phyloP scores from a whole-genome alignment of 1,284 basidiomycete species.

The Cryptococcus sp. region DNA sequence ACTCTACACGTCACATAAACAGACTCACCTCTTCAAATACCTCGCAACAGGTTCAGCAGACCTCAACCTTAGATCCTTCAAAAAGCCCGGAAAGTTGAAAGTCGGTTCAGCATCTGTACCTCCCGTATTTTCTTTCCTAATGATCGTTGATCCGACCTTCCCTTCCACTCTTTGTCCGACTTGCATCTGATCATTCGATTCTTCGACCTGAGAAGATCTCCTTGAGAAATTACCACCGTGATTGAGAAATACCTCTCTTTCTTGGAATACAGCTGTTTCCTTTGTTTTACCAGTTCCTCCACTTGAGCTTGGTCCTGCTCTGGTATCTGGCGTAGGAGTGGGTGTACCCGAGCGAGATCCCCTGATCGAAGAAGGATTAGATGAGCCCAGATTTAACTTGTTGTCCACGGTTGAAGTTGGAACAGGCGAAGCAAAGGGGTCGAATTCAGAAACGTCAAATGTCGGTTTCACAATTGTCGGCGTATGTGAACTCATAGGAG shows the following conservation, averaged over 20 bases:
- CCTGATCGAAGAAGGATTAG: not conserved
- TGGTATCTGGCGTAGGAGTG: not conserved
- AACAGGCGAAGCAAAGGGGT: slow-evolving; percentile 37
- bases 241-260: too few species aligned
- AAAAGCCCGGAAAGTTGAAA: slow-evolving; percentile 56
- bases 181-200: too few species aligned
- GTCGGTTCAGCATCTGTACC: slow-evolving; percentile 16
- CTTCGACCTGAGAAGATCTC: too few species aligned
- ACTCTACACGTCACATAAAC: not conserved
- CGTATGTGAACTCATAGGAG: slow-evolving; percentile 12
- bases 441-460: slow-evolving; percentile 36
- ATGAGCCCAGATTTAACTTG: not conserved
- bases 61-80: slow-evolving; percentile 83
- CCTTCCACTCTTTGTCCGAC: not conserved
- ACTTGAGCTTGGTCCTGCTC: not conserved
- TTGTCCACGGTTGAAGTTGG: not conserved
- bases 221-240: too few species aligned
- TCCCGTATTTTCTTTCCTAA: not conserved
- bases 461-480: not conserved
- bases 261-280: too few species aligned
- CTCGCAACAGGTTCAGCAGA: slow-evolving; percentile 82
- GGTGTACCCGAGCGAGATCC: not conserved
- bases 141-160: not conserved
- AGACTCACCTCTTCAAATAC: slow-evolving; percentile 74
- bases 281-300: too few species aligned